These are phyloP conservation scores for Rhodotorula sp. DNA, from an alignment of 1,284 basidiomycete species.

Conservation along the genomic window DNA sequence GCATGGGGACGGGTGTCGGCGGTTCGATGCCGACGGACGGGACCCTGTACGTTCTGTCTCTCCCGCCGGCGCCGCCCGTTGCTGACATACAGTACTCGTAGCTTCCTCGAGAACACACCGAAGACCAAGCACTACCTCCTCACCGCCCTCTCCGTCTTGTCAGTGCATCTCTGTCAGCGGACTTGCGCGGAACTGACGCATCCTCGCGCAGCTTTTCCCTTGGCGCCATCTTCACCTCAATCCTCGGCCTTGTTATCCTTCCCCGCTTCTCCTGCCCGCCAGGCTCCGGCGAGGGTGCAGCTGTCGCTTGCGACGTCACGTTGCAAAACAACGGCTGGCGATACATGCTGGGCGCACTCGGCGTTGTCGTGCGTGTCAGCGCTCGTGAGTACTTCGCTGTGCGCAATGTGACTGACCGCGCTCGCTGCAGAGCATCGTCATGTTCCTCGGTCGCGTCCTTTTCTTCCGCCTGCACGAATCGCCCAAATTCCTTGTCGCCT, in stretches of 20 bases:
- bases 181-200: not conserved
- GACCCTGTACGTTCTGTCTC: constrained; percentile 61
- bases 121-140: constrained; percentile 87
- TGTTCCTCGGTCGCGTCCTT: constrained; percentile 77
- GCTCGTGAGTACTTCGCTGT: not conserved
- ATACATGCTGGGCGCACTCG: constrained; percentile 71
- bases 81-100: not conserved
- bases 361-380: constrained; percentile 62
- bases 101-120: constrained; percentile 88
- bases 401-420: not conserved
- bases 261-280: constrained; percentile 71
- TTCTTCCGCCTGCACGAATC: constrained; percentile 92
- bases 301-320: constrained; percentile 62
- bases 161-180: constrained; percentile 30
- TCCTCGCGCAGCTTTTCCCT: constrained; percentile 66
- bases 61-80: no score
- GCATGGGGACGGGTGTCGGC: constrained; percentile 87
- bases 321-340: constrained; percentile 81
- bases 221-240: constrained; percentile 78
- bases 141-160: constrained; percentile 89
- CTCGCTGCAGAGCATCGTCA: constrained; percentile 69
- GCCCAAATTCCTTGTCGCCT: constrained; percentile 74
- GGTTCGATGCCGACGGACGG: constrained; percentile 88
- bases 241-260: constrained; percentile 73
- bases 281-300: constrained; percentile 37